Base-by-base conservation (phyloP, 2,329 filamentous ascomycete genomes). In the Exophiala sp. region DNA sequence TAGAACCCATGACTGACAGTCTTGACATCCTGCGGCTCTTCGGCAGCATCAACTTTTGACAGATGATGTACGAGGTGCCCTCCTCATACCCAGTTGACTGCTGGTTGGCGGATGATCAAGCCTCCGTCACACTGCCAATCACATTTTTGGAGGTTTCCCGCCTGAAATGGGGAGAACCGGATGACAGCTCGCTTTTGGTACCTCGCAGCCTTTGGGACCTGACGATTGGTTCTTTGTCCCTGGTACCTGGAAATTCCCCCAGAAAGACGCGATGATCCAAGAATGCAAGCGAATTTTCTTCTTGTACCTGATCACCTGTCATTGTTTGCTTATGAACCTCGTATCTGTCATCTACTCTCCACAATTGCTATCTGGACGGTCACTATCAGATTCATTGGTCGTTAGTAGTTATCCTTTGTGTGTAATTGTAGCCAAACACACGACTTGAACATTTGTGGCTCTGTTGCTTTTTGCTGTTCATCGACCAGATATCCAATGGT, bases 341-440 rank as follows among this genome's bases (percentile, higher is more conserved):
- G 24, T 29, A 29, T 29, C 39, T 39, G 34, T 44, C 44, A 46
- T 48, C 49, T 49, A 56, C 53, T 56, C 53, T 56, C 54, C 49
- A 52, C 54, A 46, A 52, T 57, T 46, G 32, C 45, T 33, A 52
- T 43, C n/a, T 32, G 12, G 54, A 11, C 54, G 54, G 49, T 47
- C 46, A 39, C 14, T 40, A 52, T 49, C 49, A 56, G 5, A 6
- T 12, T 33, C 29, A 38, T 35, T 8, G 40, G 32, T 12, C 16
- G 1, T 18, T 32, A 12, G 34, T 47, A n/a, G n/a, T n/a, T n/a
- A 20, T 7, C 41, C 29, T 21, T 39, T 9, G 9, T 24, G 20
- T 12, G 9, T n/a, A n/a, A 14, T 21, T 3, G 3, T 3, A 32
- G 29, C 24, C 21, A 47, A 36, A 46, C 7, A 47, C 21, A 32